Conservation (phyloP, 805 yeast genomes). For the Torulaspora delbrueckii region DNA sequence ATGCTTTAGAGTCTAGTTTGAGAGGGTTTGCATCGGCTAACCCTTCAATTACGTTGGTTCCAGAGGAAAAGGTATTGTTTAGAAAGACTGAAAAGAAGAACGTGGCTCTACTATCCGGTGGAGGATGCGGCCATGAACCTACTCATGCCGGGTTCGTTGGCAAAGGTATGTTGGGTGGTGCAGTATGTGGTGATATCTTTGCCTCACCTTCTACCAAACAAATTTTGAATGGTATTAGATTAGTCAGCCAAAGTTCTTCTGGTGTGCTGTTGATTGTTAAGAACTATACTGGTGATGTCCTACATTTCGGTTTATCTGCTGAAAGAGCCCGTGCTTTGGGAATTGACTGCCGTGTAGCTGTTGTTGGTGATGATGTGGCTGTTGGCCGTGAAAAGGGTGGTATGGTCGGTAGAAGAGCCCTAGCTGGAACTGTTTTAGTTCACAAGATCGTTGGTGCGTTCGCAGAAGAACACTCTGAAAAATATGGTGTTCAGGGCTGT, state of each 20-base stretch:
- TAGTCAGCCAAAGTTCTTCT: conserved; percentile 32
- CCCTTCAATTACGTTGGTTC: conserved; percentile 37
- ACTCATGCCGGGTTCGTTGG: conserved; percentile 91
- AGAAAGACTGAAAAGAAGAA: conserved; percentile 41
- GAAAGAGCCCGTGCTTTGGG: conserved; percentile 84
- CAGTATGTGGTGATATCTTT: conserved; percentile 86
- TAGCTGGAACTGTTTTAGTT: conserved; percentile 84
- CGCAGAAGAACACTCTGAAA: conserved; percentile 39
- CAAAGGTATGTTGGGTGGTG: conserved; percentile 73
- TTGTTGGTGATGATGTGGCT: conserved; percentile 89
- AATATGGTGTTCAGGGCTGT: conserved; percentile 49
- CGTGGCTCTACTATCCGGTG: conserved; percentile 78
- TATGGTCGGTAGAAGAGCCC: conserved; percentile 89
- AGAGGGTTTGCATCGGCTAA: conserved; percentile 38
- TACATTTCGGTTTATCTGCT: conserved; percentile 88
- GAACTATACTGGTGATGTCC: conserved; percentile 90
- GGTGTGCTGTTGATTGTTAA: conserved; percentile 81
- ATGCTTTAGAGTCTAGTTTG: conserved; percentile 38
- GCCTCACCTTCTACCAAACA: conserved; percentile 95
- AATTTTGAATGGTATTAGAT: conserved; percentile 58
- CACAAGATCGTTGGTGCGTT: conserved; percentile 84
- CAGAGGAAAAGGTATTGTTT: conserved; percentile 38
- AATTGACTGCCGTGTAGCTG: conserved; percentile 61
- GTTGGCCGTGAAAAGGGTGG: conserved; percentile 89
- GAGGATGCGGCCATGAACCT: conserved; percentile 96